These are phyloP conservation scores for Oenanthe sinensis DNA, from an alignment of 129 eudicot genomes.

Conservation along the genomic window DNA sequence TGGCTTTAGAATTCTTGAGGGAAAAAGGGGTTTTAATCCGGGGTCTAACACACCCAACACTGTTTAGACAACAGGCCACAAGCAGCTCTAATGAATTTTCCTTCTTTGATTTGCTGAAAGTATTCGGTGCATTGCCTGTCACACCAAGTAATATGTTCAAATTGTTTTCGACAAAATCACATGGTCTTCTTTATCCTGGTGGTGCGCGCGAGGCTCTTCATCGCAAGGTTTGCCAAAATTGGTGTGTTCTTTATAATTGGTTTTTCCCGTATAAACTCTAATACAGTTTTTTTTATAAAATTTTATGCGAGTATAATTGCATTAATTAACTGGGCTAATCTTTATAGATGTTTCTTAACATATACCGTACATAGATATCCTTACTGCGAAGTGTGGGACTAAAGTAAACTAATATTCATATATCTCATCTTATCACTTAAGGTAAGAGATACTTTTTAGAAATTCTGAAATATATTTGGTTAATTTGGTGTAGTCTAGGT, in stretches of 20 bases:
- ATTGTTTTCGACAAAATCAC: conserved; percentile 53
- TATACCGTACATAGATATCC: not conserved
- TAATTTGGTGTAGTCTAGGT: not conserved
- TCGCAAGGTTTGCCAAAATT: conserved; percentile 47
- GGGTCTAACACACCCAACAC: conserved; percentile 79
- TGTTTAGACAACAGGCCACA: conserved; percentile 27
- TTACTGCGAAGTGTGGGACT: not conserved
- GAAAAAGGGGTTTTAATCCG: conserved; percentile 57
- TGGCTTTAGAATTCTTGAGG: conserved; percentile 50
- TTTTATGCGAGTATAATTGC: not conserved
- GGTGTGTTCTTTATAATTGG: not conserved
- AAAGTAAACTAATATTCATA: not conserved
- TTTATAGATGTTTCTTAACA: not conserved
- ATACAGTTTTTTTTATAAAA: not conserved
- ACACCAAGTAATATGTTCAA: conserved; percentile 68
- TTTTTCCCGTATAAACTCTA: not conserved
- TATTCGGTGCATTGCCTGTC: conserved; percentile 83
- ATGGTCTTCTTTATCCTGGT: conserved; percentile 92
- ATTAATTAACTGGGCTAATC: too few species aligned
- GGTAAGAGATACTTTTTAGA: not conserved
- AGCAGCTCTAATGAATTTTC: conserved; percentile 34
- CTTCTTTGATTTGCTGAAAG: conserved; percentile 40
- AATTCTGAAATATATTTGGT: not conserved
- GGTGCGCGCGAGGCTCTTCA: conserved; percentile 98
- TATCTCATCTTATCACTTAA: not conserved